These are phyloP conservation scores for Lycium ferocissimum DNA, from an alignment of 257 asterid genomes.

Conservation along the genomic window DNA sequence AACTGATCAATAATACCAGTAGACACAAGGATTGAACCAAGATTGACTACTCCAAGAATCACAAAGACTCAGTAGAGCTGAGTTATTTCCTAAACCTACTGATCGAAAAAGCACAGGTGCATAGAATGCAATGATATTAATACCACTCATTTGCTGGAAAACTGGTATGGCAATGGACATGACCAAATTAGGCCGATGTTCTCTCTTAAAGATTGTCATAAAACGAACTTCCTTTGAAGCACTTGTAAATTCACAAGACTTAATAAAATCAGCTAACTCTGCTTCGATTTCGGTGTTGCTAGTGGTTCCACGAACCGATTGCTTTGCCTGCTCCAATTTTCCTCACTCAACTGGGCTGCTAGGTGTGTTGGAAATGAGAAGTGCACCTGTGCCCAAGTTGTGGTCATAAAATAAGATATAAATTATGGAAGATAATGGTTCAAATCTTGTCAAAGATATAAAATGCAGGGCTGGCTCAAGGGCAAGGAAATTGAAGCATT, in stretches of 20 bases:
- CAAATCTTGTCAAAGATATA: neutral
- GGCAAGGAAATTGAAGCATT: neutral
- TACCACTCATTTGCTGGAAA: slow-evolving; percentile 85
- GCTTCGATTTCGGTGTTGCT: slow-evolving; percentile 62
- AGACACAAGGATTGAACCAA: slow-evolving; percentile 68
- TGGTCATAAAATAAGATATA: neutral
- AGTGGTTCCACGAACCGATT: slow-evolving; percentile 66
- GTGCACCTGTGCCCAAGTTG: neutral
- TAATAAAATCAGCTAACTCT: slow-evolving; percentile 70
- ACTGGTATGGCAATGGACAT: slow-evolving; percentile 75
- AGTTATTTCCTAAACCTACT: slow-evolving; percentile 72
- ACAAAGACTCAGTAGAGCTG: slow-evolving; percentile 76
- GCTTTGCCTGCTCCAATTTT: slow-evolving; percentile 69
- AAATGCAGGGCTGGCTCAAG: neutral
- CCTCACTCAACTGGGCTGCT: slow-evolving; percentile 88
- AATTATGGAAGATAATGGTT: too few species aligned
- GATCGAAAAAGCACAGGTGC: slow-evolving; percentile 81
- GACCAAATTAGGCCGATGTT: slow-evolving; percentile 72
- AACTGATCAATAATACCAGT: slow-evolving; percentile 75
- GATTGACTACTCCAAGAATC: slow-evolving; percentile 80
- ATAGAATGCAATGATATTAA: slow-evolving; percentile 88
- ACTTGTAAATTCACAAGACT: slow-evolving; percentile 78
- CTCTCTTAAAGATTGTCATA: slow-evolving; percentile 68
- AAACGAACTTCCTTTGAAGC: slow-evolving; percentile 73
- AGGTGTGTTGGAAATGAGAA: slow-evolving; percentile 67